These are phyloP conservation scores for Periconia sp. DNA, from an alignment of 2,329 filamentous ascomycete genomes.

Conservation along the genomic window DNA sequence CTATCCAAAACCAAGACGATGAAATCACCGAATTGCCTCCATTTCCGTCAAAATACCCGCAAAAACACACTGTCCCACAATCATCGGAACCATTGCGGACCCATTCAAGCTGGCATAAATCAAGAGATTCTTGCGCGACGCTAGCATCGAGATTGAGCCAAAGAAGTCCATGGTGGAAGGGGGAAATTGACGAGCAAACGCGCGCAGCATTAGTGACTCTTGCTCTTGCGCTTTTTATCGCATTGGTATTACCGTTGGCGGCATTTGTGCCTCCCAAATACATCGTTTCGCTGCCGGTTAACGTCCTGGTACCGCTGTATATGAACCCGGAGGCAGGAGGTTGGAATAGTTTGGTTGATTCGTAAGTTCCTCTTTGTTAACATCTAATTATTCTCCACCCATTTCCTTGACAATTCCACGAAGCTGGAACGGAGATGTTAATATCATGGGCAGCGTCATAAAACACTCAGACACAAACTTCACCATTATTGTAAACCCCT, in stretches of 20 bases:
- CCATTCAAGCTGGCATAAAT: not conserved
- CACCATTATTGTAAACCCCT: slow-evolving; percentile 54
- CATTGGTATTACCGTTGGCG: slow-evolving; percentile 21
- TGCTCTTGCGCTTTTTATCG: slow-evolving; percentile 17
- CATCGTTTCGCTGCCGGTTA: slow-evolving; percentile 23
- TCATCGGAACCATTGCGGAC: not conserved
- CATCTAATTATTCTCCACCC: not conserved
- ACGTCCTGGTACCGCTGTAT: slow-evolving; percentile 52
- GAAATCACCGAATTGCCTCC: too few relatives aligned
- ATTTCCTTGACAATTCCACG: not conserved
- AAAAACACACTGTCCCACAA: not conserved
- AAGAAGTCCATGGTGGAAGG: not conserved
- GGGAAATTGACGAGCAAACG: slow-evolving; percentile 14
- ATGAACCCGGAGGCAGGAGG: slow-evolving; percentile 48
- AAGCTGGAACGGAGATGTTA: not conserved
- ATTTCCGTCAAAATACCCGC: too few relatives aligned
- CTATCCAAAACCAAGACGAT: too few relatives aligned
- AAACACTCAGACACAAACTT: slow-evolving; percentile 47
- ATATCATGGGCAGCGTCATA: slow-evolving; percentile 12
- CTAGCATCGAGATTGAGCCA: not conserved
- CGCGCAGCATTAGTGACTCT: slow-evolving; percentile 23
- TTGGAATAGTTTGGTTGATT: slow-evolving; percentile 32
- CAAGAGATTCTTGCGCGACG: not conserved
- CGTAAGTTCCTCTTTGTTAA: slow-evolving; percentile 13
- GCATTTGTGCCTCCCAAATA: slow-evolving; percentile 24